Percentiles rank a stretch among this genome's conserved stretches.
Conservation (phyloP, 495 filamentous ascomycete genomes). For the Podospora tetraspora region DNA sequence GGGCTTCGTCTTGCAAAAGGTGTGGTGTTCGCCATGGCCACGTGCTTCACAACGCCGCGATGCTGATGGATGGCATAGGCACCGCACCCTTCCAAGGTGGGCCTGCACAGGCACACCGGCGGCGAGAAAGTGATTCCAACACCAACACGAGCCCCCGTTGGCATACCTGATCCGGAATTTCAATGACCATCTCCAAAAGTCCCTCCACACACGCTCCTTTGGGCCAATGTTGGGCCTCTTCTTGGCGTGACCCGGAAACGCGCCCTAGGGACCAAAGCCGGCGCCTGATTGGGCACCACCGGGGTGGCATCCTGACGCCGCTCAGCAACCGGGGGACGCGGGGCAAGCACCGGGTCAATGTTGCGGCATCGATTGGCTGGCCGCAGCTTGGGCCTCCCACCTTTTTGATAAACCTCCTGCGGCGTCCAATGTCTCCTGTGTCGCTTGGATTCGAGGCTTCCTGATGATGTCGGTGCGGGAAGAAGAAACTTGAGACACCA, state of each 20-base stretch:
- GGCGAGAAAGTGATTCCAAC: not conserved
- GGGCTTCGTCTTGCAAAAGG: not conserved
- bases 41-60: not conserved
- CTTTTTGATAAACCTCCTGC: not conserved
- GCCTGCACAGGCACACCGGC: not conserved
- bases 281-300: not conserved
- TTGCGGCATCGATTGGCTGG: not conserved
- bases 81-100: not conserved
- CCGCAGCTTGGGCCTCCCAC: not conserved
- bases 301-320: not conserved
- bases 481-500: not conserved
- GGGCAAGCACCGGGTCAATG: not conserved
- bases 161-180: not conserved
- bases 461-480: not conserved
- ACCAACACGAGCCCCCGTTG: not conserved
- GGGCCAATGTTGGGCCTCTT: not conserved
- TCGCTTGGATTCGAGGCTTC: not conserved
- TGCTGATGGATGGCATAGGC: not conserved
- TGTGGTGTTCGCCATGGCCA: not conserved
- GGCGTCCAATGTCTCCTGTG: not conserved
- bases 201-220: not conserved
- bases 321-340: not conserved
- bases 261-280: not conserved
- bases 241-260: not conserved
- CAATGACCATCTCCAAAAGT: not conserved